Evolutionary conservation across 2,329 filamentous ascomycete species (phyloP), one percentile per base, ranked within the genome.

Genomic region (Fusarium fracticaudum): DNA sequence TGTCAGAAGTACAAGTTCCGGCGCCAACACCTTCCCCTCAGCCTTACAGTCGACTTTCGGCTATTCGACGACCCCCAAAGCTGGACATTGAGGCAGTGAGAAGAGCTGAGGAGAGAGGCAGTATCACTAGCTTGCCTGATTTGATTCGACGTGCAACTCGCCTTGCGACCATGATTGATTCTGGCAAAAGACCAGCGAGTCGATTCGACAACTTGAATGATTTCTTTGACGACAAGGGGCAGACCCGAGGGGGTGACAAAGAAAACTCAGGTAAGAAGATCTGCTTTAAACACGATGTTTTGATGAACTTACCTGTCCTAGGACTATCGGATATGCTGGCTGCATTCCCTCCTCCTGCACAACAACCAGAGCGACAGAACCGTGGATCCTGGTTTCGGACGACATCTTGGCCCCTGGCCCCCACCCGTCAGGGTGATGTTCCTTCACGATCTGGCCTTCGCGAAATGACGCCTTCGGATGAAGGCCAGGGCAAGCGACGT

Each of bases 81-180:
- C 85, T 98, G 8, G 91, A 98, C 79, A 92, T 98, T 31, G 92
- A 95, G 79, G 93, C 93, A 8, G 93, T 97, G 8, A 89, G 91
- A 73, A 91, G 92, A 59, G 93, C 94, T 22, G 94, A 98, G 81
- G 90, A 92, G 3, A 90, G 96, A 78, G 95, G 94, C 8, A 98
- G 95, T 80, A 86, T 98, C 72, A 98, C 96, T 4, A 98, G 95
- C 82, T 85, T 99, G 67, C 93, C 95, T 1, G 96, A 98, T 80
- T 85, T 99, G 69, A 98, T 99, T 75, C 89, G 91, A 78, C 90
- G 96, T 76, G 96, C 96, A 17, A 98, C 96, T 1, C 91, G 91
- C 74, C 85, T 98, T 43, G 96, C 95, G 22, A 90, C 94, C 0
- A 95, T 97, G 83, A 91, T 99, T 67, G 96, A 98, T 78, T 91